phyloP scores from a whole-genome alignment of 2,329 filamentous ascomycete genomes.

The Daldinia sp. region DNA sequence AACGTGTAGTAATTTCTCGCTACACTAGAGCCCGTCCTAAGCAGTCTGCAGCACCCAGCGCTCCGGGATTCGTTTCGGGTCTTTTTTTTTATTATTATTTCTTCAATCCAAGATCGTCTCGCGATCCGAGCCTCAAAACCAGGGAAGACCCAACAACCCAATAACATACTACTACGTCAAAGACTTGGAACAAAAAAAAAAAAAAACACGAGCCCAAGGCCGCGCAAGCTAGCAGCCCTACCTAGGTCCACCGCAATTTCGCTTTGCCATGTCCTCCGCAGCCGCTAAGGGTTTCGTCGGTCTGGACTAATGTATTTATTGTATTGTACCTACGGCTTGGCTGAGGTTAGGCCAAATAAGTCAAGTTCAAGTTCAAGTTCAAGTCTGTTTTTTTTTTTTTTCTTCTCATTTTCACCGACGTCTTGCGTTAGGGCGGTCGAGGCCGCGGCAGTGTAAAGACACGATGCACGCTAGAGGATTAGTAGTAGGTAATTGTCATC shows the following conservation, averaged over 20 bases:
- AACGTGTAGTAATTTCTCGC: neutral
- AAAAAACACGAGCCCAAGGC: constrained; percentile 11
- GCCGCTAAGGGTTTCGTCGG: constrained; percentile 20
- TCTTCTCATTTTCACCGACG: constrained; percentile 18
- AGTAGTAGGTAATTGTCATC: neutral
- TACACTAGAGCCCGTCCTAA: neutral
- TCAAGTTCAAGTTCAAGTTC: too few species aligned
- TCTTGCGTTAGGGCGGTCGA: constrained; percentile 14
- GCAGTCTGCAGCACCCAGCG: neutral
- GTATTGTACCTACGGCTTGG: neutral
- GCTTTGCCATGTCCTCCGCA: constrained; percentile 32
- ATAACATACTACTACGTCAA: neutral
- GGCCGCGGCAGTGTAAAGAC: constrained; percentile 1
- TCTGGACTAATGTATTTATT: constrained; percentile 7
- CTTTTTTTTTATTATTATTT: neutral
- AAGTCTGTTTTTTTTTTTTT: neutral
- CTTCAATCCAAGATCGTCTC: neutral
- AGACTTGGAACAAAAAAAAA: neutral
- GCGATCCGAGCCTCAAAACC: constrained; percentile 15
- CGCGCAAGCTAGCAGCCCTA: constrained; percentile 26
- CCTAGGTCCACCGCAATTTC: constrained; percentile 37
- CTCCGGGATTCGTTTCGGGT: constrained; percentile 1
- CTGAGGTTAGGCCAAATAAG: neutral
- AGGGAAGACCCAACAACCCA: neutral
- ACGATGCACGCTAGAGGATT: neutral